phyloP scores from a whole-genome alignment of 371 early-diverging fungal genomes.

The Mucor saturninus region DNA sequence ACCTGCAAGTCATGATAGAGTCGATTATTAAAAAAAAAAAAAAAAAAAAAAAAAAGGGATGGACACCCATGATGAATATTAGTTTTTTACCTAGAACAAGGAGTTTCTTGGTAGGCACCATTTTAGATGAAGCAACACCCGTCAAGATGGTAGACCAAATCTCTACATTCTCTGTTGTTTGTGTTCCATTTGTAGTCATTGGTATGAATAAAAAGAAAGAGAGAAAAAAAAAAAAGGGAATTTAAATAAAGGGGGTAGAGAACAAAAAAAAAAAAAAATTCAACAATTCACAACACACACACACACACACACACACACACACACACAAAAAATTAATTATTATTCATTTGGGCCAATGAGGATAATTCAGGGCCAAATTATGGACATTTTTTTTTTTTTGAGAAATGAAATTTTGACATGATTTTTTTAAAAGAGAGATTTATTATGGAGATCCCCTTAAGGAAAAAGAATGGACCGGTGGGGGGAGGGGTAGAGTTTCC shows the following conservation, averaged over 20 bases:
- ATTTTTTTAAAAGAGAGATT: no score
- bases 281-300: background rate
- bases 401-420: no score
- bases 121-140: conserved; percentile 73
- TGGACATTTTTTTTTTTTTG: no score
- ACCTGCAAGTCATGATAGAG: conserved; percentile 36
- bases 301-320: conserved; percentile 2
- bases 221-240: background rate
- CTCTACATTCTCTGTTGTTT: conserved; percentile 45
- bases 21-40: background rate
- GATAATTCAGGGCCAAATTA: no score
- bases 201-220: background rate
- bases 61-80: background rate
- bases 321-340: background rate
- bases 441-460: no score
- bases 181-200: conserved; percentile 18
- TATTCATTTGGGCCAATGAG: no score
- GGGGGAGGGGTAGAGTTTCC: no score
- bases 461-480: no score
- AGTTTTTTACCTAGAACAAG: conserved; percentile 63
- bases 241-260: background rate
- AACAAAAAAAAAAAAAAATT: conserved; percentile 1
- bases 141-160: conserved; percentile 81
- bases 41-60: background rate
- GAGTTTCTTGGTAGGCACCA: conserved; percentile 70